Base-by-base conservation (phyloP, 225 moss, liverwort and hornwort genomes). In the Physcomitrium patens region DNA sequence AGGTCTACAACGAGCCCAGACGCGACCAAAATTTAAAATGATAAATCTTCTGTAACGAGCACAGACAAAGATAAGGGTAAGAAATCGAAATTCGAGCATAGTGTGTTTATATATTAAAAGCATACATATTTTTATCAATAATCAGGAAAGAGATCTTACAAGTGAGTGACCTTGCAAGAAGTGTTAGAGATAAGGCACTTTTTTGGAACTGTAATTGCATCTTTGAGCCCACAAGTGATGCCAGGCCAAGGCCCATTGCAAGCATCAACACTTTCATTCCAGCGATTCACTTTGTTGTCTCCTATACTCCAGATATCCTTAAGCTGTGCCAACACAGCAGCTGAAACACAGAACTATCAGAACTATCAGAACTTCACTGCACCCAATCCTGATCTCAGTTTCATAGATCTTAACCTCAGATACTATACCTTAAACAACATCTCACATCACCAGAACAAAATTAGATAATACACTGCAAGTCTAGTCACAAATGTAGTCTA, bases 241-340 rank as follows among this genome's bases (percentile, higher is more conserved):
- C 88, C 88, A 65, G 82, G 75, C 88, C 88, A 88, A 26, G 76
- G 67, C 15, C 72, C 82, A 74, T 58, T 49, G 76, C 88, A 88
- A 37, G 83, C 82, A 72, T 88, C 85, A 75, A 80, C 77, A 52
- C n/a, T 59, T 44, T 85, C 85, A 24, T 48, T 59, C 88, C 88
- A 88, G 57, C 54, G 64, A 60, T 74, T 75, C 69, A 85, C 84
- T 75, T 80, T 82, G 12, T 77, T 74, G 50, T 74, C 71, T 12
- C 77, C 48, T 26, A 26, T 26, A 24, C 76, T 75, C 87, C 85
- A 88, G 57, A 84, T 70, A 63, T 66, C 74, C 77, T 80, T 84
- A 67, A 88, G 82, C 68, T 84, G 85, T 59, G 71, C 58, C 50
- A 88, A 74, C 57, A 84, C 80, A 45, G 77, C 69, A 71, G 76